These are phyloP conservation scores for Pythium chondricola DNA, from an alignment of 352 stramenopile genomes.

Conservation along the genomic window DNA sequence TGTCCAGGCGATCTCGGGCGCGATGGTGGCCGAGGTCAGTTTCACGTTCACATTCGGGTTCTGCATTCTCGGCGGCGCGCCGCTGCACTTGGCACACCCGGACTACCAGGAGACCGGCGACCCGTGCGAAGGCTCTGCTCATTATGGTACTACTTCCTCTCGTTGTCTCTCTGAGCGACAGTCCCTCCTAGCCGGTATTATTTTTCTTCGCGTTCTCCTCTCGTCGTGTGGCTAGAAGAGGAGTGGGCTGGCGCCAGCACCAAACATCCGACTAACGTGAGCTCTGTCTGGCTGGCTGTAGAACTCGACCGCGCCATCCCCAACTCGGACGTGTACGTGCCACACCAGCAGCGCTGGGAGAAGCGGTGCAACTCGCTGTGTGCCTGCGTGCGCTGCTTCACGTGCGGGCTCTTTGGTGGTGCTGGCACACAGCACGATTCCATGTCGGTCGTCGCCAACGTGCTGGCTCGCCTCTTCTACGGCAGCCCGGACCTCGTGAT, in stretches of 20 bases:
- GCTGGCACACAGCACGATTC: slow-evolving; percentile 79
- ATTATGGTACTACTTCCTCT: slow-evolving; percentile 41
- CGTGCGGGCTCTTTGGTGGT: slow-evolving; percentile 83
- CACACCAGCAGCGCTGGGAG: slow-evolving; percentile 70
- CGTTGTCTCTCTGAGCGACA: slow-evolving; percentile 49
- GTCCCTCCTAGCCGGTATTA: slow-evolving; percentile 68
- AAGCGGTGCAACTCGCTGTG: slow-evolving; percentile 71
- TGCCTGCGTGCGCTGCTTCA: slow-evolving; percentile 76
- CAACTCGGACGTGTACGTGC: slow-evolving; percentile 79
- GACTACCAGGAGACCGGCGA: slow-evolving; percentile 15
- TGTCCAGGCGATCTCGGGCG: slow-evolving; percentile 39
- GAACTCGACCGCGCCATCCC: slow-evolving; percentile 51
- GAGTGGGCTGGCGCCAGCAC: background rate
- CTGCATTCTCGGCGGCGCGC: slow-evolving; percentile 50
- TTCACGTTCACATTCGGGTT: slow-evolving; percentile 70
- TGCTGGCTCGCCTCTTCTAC: slow-evolving; percentile 82
- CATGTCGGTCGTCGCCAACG: slow-evolving; percentile 84
- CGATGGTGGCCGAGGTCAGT: slow-evolving; percentile 59
- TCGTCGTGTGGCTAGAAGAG: background rate
- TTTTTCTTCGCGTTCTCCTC: background rate
- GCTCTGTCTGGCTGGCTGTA: slow-evolving; percentile 18
- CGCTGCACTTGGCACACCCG: slow-evolving; percentile 18
- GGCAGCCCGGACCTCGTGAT: slow-evolving; percentile 83
- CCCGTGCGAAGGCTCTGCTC: slow-evolving; percentile 19
- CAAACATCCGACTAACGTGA: slow-evolving; percentile 3